Base-by-base conservation (phyloP, 352 stramenopile species). In the Globisporangium cederbergense region DNA sequence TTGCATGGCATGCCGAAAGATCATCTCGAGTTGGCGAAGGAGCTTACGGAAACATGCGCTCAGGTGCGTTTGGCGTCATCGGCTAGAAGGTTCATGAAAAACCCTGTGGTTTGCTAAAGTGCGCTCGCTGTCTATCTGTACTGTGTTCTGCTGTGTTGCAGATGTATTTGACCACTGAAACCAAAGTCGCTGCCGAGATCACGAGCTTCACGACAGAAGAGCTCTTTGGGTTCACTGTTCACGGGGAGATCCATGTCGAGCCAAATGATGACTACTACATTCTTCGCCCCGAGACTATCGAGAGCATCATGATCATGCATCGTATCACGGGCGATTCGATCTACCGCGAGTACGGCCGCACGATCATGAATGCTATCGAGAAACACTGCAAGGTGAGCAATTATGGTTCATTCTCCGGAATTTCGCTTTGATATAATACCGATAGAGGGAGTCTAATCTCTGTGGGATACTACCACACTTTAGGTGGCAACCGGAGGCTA, bases 281-380 rank as follows among this genome's bases (percentile, higher is more conserved):
- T 25, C 70, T 97, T 7, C 86, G 90, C 16, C 89, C 91, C 0
- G 93, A 98, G 72, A 95, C 82, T 1, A 77, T 97, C 28, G 93
- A 98, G 70, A 96, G 81, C 34, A 68, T 98, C 7, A 95, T 97
- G 77, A 71, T 97, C 14, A 61, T 98, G 11, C 89, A 96, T 63
- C 84, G 89, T 25, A 74, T 91, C n/a, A 98, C 90, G 9, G 73
- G 77, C 2, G 75, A 98, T 40, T 72, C 81, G 36, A 80, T 79
- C 47, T 97, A 97, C 58, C 78, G 82, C 22, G 78, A 89, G 13
- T 78, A 90, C 64, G 91, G 86, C 0, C 88, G 86, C 32, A 58
- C 67, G 3, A 96, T 97, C 65, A 94, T 97, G 69, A 52, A 83
- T 2, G 82, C 78, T 0, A 77, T 97, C 34, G 79, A 96, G 64